Evolutionary conservation across 2,329 filamentous ascomycete species (phyloP).

Genomic region (Chaetomium globosum): DNA sequence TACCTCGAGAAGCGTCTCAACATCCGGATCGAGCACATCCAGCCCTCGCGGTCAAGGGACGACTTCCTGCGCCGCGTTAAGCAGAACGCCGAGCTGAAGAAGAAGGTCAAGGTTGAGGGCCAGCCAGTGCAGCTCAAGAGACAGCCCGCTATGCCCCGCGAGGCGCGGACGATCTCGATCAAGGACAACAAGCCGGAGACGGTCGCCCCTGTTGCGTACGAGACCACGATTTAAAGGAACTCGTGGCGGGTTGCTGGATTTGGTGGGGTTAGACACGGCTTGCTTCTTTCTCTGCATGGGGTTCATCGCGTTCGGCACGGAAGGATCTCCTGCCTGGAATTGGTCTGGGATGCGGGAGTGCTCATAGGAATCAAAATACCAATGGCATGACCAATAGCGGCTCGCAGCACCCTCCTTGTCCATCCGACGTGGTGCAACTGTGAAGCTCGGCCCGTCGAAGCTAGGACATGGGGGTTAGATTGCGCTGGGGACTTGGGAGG

Average conservation of each 20-base stretch:
- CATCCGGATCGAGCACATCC: conserved; percentile 97
- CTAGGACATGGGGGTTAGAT: conserved; percentile 2
- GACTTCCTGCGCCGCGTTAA: conserved; percentile 97
- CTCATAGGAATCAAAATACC: conserved; percentile 43
- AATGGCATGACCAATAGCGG: conserved; percentile 39
- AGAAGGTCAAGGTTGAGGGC: conserved; percentile 88
- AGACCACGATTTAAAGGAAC: conserved; percentile 86
- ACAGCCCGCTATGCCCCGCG: conserved; percentile 77
- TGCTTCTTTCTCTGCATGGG: conserved; percentile 44
- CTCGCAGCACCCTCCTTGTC: conserved; percentile 22
- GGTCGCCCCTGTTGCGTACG: conserved; percentile 88
- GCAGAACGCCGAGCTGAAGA: conserved; percentile 90
- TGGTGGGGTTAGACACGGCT: conserved; percentile 37
- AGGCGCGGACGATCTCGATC: conserved; percentile 75
- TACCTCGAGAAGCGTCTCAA: conserved; percentile 99
- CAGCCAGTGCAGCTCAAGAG: conserved; percentile 91
- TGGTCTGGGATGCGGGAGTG: conserved; percentile 42
- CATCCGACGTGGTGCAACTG: conserved; percentile 27
- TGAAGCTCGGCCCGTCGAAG: conserved; percentile 22
- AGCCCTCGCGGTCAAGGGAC: conserved; percentile 90
- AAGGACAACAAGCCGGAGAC: conserved; percentile 88
- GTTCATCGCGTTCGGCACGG: conserved; percentile 43
- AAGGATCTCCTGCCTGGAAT: conserved; percentile 42
- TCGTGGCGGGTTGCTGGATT: conserved; percentile 29
- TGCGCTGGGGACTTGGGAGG: not conserved